Percentiles rank a stretch among this genome's conserved stretches.
Conservation (phyloP, 1,284 basidiomycete genomes). For the Fomitopsis betulina region DNA sequence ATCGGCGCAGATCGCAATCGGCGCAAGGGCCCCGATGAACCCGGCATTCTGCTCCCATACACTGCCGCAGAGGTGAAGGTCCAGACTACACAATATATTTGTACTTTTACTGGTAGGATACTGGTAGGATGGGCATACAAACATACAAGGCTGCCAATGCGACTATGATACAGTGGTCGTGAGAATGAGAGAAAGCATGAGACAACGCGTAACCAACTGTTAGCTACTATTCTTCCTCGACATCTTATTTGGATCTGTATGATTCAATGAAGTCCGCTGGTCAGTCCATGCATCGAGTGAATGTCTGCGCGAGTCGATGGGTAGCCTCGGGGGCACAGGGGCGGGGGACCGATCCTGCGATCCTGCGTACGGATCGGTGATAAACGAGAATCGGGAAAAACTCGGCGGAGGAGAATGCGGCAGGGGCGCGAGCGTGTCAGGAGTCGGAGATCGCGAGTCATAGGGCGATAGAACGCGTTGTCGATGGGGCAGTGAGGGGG, state of each 20-base stretch:
- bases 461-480: slow-evolving; percentile 12
- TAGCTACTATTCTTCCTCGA: neutral
- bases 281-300: neutral
- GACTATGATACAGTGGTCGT: neutral
- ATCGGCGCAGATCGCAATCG: slow-evolving; percentile 1
- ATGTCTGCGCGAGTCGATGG: neutral
- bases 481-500: slow-evolving; percentile 13
- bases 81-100: neutral
- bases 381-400: neutral
- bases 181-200: neutral
- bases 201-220: neutral
- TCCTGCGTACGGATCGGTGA: neutral
- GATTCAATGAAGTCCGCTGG: neutral
- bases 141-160: neutral
- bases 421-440: slow-evolving; percentile 13
- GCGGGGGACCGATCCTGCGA: neutral
- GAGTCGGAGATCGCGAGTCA: slow-evolving; percentile 10
- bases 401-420: slow-evolving; percentile 8
- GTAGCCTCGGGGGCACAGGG: neutral
- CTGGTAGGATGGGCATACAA: neutral
- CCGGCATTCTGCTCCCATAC: neutral
- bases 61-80: neutral
- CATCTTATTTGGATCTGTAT: neutral
- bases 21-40: neutral
- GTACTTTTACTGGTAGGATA: neutral